Conservation (phyloP, 208 protist genomes). For the Leishmania amazonensis region DNA sequence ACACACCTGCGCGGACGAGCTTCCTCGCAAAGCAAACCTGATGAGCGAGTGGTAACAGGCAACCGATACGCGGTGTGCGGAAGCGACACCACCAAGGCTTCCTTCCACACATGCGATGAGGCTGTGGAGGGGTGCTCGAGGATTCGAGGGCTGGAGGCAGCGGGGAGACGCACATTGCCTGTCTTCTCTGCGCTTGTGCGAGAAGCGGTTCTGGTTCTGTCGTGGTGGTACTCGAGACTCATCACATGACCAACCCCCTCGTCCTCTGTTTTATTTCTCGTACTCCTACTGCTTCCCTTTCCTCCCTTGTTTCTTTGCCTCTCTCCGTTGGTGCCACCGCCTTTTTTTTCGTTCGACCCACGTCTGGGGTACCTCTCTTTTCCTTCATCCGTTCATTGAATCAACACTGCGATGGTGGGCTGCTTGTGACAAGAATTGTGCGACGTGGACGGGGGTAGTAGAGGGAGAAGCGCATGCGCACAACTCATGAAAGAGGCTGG, state of each 20-base stretch:
- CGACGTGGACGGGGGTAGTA: neutral
- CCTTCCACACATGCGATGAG: neutral
- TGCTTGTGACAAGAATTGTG: neutral
- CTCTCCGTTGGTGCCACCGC: neutral
- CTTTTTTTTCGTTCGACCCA: neutral
- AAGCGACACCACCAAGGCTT: neutral
- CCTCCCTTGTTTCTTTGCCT: neutral
- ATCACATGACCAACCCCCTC: no score
- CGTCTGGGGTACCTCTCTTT: no score
- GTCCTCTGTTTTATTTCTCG: neutral
- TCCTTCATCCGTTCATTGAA: neutral
- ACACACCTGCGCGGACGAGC: neutral
- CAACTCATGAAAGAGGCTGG: neutral
- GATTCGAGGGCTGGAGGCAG: neutral
- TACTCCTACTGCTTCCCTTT: neutral
- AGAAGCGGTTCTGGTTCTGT: no score
- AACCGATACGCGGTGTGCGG: neutral
- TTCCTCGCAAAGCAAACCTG: neutral
- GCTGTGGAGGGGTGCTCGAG: neutral
- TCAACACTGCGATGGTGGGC: neutral
- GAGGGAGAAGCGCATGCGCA: neutral
- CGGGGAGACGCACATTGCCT: neutral
- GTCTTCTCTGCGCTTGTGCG: neutral
- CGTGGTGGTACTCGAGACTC: neutral
- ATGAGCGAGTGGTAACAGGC: neutral